Base-by-base conservation (phyloP, 2,329 filamentous ascomycete species). In the Neurospora crassa region DNA sequence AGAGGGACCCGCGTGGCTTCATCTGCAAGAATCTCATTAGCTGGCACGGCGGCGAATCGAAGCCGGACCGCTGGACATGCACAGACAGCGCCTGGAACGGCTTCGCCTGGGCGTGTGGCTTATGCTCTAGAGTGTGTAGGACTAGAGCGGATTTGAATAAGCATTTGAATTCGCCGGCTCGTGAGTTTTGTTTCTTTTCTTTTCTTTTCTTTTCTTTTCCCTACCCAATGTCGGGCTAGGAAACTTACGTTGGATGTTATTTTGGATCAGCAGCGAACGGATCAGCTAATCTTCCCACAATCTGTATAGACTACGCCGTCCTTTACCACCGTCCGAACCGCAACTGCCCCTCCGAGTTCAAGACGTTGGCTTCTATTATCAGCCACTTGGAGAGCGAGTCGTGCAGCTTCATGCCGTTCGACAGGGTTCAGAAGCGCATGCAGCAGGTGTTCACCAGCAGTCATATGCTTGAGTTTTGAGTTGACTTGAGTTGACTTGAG, bases 91-190 rank as follows among this genome's bases (percentile, higher is more conserved):
- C 84, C 0, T 87, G 79, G 76, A 88, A 88, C 70, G 82, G 82
- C 0, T 0, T 42, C 4, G 73, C 18, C 1, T 89, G 80, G 77
- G 82, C 85, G 74, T 89, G 87, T 78, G 85, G 85, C 72, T 72
- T 90, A 2, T 90, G 88, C 75, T 77, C 83, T 29, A 77, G 78
- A 11, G 40, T 76, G 0, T 90, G 87, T 73, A 70, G 37, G 0
- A 71, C 69, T 0, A 69, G 81, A 0, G 20, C 59, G 0, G 74
- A 75, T 0, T 80, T 90, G 4, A 84, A 85, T 67, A 79, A 82
- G 69, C 88, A 90, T 74, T 76, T 90, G 1, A 82, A 81, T 53
- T 89, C 87, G 0, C 80, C 84, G 0, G 78, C 75, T 0, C 87
- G 88, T 79, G 79, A 83, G 78, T 47, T 24, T 24, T 11, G 14